phyloP scores from a whole-genome alignment of 768 basidiomycete genomes.

The Nidularia pulvinata region DNA sequence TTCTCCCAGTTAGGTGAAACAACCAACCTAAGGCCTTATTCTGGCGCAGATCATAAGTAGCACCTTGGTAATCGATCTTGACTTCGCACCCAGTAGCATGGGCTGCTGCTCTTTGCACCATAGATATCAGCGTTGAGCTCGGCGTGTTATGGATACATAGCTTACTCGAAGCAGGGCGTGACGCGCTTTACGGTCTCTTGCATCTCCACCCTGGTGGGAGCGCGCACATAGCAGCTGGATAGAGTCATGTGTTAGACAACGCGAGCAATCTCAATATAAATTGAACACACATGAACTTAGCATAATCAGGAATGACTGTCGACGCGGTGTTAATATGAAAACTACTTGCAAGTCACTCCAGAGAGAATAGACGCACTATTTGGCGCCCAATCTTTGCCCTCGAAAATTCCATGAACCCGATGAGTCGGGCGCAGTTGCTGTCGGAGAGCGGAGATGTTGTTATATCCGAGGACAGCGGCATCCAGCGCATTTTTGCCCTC shows the following conservation, averaged over 20 bases:
- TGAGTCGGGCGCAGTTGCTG: slow-evolving; percentile 81
- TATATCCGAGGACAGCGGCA: slow-evolving; percentile 86
- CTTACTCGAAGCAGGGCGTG: slow-evolving; percentile 72
- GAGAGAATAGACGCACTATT: slow-evolving; percentile 47
- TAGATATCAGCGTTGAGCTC: not conserved
- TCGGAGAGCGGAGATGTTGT: slow-evolving; percentile 73
- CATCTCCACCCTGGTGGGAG: slow-evolving; percentile 64
- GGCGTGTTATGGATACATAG: too few species aligned
- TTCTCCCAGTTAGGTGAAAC: not conserved
- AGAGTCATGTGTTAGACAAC: not conserved
- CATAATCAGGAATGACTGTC: slow-evolving; percentile 82
- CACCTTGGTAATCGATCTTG: slow-evolving; percentile 30
- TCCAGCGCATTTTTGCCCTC: slow-evolving; percentile 84
- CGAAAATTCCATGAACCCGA: slow-evolving; percentile 80
- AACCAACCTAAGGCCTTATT: slow-evolving; percentile 59
- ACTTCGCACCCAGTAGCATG: slow-evolving; percentile 65
- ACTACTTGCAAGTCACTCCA: not conserved
- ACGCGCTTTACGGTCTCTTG: slow-evolving; percentile 58
- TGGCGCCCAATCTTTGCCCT: slow-evolving; percentile 73
- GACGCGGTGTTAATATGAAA: not conserved
- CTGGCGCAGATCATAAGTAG: slow-evolving; percentile 61
- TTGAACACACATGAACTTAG: slow-evolving; percentile 59
- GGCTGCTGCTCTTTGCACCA: slow-evolving; percentile 53
- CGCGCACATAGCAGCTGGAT: slow-evolving; percentile 69
- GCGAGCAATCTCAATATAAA: not conserved